Evolutionary conservation across 306 rosid species (phyloP).

Genomic region (Prunus padus): DNA sequence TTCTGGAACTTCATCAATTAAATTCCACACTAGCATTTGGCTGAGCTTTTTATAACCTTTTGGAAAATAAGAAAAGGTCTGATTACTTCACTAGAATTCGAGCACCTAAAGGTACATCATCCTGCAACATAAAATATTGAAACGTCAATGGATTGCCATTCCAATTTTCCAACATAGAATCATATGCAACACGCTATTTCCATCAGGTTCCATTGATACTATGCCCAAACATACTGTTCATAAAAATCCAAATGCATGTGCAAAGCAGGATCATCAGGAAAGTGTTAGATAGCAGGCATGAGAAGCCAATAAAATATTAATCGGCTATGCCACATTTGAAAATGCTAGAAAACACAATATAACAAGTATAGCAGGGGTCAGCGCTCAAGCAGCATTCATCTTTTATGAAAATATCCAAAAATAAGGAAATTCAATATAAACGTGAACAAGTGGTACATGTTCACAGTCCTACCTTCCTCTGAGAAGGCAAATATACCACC

Average conservation of each 20-base stretch:
- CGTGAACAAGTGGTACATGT: slow-evolving; percentile 9
- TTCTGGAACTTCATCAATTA: slow-evolving; percentile 44
- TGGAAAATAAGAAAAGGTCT: slow-evolving; percentile 30
- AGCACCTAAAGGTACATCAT: slow-evolving; percentile 31
- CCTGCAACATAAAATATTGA: slow-evolving; percentile 42
- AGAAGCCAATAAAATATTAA: neutral
- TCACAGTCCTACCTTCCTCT: slow-evolving; percentile 67
- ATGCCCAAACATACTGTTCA: neutral
- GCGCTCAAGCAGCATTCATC: neutral
- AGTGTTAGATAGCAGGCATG: neutral
- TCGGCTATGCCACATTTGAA: neutral
- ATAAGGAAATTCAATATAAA: neutral
- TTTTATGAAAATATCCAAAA: slow-evolving; percentile 6
- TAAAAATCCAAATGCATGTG: neutral
- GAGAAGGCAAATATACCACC: slow-evolving; percentile 86
- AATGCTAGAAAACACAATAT: neutral
- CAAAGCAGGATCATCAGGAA: neutral
- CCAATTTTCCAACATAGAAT: neutral
- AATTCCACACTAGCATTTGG: slow-evolving; percentile 28
- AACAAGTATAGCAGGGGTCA: neutral
- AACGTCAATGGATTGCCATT: neutral
- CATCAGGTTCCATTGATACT: neutral
- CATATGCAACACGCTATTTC: neutral
- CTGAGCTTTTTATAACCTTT: slow-evolving; percentile 35
- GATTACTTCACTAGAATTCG: slow-evolving; percentile 5